phyloP scores from a whole-genome alignment of 1,284 basidiomycete genomes.

The Peniophora sp. region DNA sequence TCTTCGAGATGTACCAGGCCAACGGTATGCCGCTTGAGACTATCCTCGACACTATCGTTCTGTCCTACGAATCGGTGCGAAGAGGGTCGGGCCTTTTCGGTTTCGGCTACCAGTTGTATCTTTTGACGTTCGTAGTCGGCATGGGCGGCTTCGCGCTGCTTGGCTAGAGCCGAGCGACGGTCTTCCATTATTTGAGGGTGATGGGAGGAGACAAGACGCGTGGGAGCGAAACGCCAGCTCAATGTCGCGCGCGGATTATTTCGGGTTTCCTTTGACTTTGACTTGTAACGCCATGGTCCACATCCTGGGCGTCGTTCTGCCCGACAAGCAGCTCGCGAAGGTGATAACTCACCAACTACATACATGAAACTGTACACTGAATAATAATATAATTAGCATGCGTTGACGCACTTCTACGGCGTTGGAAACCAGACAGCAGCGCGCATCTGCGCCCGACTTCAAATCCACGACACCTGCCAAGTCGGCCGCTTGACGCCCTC shows the following conservation, averaged over 20 bases:
- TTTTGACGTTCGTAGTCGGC: constrained; percentile 90
- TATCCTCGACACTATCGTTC: constrained; percentile 92
- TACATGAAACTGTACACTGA: neutral
- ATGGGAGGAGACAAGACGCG: constrained; percentile 8
- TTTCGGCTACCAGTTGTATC: constrained; percentile 73
- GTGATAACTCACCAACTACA: too few relatives aligned
- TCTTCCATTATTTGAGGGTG: constrained; percentile 51
- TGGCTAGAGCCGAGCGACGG: constrained; percentile 68
- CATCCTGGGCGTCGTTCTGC: constrained; percentile 68
- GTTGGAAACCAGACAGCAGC: constrained; percentile 68
- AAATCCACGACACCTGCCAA: constrained; percentile 76
- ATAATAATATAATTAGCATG: constrained; percentile 49
- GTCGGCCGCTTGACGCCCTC: constrained; percentile 70
- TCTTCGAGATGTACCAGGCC: constrained; percentile 92
- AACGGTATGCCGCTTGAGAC: constrained; percentile 87
- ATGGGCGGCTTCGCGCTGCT: constrained; percentile 75
- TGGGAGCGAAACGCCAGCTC: neutral
- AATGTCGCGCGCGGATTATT: neutral
- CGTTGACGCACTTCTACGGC: constrained; percentile 80
- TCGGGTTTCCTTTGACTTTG: neutral
- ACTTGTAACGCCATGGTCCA: constrained; percentile 50
- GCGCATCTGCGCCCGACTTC: constrained; percentile 81
- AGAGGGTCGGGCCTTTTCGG: constrained; percentile 78
- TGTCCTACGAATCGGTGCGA: constrained; percentile 88
- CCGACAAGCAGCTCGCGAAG: constrained; percentile 48